These are phyloP conservation scores for Entomortierella chlamydospora DNA, from an alignment of 192 early-diverging fungal species.

Conservation along the genomic window DNA sequence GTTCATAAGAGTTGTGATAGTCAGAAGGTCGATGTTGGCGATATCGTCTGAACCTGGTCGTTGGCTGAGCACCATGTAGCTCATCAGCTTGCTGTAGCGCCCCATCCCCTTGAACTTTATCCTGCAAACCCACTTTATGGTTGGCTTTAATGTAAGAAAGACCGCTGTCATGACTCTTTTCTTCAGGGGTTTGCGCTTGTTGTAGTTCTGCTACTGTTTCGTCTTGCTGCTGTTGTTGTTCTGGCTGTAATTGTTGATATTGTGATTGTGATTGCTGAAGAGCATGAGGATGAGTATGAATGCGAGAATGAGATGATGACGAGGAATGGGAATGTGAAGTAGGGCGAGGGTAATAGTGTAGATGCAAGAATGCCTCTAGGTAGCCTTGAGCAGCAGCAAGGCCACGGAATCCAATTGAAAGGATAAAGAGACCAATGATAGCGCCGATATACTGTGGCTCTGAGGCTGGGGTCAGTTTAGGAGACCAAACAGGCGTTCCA, in stretches of 20 bases:
- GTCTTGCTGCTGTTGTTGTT: not conserved
- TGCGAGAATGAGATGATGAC: not conserved
- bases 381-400: constrained; percentile 57
- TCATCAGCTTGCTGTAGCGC: no score
- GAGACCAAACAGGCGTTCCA: constrained; percentile 58
- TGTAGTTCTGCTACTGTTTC: no score
- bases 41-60: not conserved
- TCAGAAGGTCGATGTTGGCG: not conserved
- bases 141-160: no score
- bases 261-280: not conserved
- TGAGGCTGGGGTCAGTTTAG: constrained; percentile 52
- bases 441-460: constrained; percentile 62
- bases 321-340: not conserved
- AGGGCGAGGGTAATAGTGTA: constrained; percentile 35
- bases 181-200: no score
- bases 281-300: not conserved
- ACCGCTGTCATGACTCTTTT: no score
- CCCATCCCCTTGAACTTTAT: no score
- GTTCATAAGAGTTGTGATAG: not conserved
- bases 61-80: no score
- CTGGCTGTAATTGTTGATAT: not conserved
- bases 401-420: constrained; percentile 57
- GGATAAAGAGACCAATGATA: constrained; percentile 58
- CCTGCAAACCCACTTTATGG: no score
- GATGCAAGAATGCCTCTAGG: constrained; percentile 53